Percentiles rank a stretch among this genome's conserved stretches.
Conservation (phyloP, 1,284 basidiomycete genomes). For the Calocybe gambosa region DNA sequence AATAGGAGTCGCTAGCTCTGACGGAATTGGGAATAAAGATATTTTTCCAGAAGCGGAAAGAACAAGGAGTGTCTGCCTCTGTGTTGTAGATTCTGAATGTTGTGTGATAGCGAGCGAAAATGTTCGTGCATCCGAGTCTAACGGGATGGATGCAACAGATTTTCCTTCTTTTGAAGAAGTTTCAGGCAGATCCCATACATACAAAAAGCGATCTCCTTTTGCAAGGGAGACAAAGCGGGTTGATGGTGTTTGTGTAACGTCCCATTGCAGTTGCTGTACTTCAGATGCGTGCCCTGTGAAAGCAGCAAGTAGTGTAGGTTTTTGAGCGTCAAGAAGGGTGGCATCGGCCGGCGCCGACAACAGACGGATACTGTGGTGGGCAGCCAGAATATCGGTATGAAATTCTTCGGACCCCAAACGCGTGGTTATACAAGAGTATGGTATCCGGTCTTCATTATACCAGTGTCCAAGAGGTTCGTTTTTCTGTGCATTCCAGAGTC, state of each 20-base stretch:
- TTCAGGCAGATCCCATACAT: conserved; percentile 52
- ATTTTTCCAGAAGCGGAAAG: conserved; percentile 65
- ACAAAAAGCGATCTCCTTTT: conserved; percentile 72
- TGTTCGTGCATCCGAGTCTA: conserved; percentile 61
- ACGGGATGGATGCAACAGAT: conserved; percentile 57
- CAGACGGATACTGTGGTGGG: conserved; percentile 55
- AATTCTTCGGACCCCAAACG: conserved; percentile 33
- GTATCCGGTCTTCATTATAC: conserved; percentile 51
- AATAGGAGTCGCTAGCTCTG: conserved; percentile 35
- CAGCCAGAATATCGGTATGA: conserved; percentile 43
- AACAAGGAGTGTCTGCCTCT: conserved; percentile 44
- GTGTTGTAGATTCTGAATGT: conserved; percentile 18
- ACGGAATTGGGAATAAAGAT: conserved; percentile 55
- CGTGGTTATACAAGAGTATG: conserved; percentile 47
- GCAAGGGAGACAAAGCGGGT: conserved; percentile 65
- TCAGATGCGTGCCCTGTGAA: conserved; percentile 66
- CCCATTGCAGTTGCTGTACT: conserved; percentile 49
- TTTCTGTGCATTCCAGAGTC: conserved; percentile 51
- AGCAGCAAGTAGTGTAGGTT: conserved; percentile 38
- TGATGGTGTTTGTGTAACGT: conserved; percentile 30
- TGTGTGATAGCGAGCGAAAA: conserved; percentile 37
- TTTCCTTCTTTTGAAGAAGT: conserved; percentile 41
- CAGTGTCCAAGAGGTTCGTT: conserved; percentile 41
- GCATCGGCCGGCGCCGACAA: conserved; percentile 30
- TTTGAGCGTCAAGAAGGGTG: conserved; percentile 27